A percentile compares a stretch with the other conserved stretches of the same genome.
phyloP scores from a whole-genome alignment of 768 basidiomycete species.

The Suillus placidus region DNA sequence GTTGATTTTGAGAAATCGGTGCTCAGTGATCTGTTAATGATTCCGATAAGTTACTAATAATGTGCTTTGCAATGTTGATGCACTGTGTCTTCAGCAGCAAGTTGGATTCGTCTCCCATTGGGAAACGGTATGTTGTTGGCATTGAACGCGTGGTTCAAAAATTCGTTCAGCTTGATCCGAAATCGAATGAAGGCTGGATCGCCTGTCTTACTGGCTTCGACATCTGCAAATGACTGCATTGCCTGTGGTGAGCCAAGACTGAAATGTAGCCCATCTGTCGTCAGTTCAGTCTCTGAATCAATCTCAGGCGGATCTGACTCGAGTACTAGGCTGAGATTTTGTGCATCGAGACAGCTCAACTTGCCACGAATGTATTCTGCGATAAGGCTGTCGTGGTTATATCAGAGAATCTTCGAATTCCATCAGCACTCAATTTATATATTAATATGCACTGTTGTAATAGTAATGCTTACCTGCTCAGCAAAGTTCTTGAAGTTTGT shows the following conservation, averaged over 20 bases:
- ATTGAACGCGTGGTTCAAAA: constrained; percentile 7
- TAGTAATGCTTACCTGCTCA: no score
- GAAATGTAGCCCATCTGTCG: background rate
- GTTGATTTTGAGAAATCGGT: constrained; percentile 25
- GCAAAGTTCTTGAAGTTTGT: no score
- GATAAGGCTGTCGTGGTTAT: constrained; percentile 28
- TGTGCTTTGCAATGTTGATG: no score
- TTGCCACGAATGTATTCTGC: background rate
- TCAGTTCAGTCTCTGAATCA: no score
- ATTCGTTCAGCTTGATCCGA: constrained; percentile 4
- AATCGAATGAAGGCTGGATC: constrained; percentile 3
- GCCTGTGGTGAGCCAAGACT: background rate
- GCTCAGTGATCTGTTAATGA: constrained; percentile 14
- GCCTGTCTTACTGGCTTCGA: background rate
- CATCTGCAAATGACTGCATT: background rate
- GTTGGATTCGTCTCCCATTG: background rate
- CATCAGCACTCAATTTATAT: no score
- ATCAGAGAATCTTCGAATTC: background rate
- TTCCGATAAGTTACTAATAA: no score
- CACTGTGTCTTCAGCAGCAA: constrained; percentile 1
- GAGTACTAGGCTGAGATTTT: background rate
- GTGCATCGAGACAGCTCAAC: background rate
- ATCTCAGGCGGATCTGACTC: background rate
- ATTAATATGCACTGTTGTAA: no score
- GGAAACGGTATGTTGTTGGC: background rate